These are phyloP conservation scores for Plasmodium adleri DNA, from an alignment of 169 alveolate genomes.

Conservation along the genomic window DNA sequence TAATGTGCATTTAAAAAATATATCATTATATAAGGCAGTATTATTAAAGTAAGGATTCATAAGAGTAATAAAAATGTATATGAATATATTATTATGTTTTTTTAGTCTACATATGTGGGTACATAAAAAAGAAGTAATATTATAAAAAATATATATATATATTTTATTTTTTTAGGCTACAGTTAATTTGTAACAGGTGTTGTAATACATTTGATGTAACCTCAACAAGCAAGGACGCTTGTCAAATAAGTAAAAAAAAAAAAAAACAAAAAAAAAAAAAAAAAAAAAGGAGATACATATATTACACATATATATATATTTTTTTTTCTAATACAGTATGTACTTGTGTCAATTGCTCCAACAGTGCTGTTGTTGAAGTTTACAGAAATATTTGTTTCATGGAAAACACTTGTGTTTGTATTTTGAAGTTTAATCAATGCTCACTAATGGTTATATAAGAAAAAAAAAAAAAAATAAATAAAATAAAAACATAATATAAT, in stretches of 20 bases:
- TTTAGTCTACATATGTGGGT: background rate
- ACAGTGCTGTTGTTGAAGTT: constrained; percentile 41
- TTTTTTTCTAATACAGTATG: constrained; percentile 20
- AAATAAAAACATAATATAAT: background rate
- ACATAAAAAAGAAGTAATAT: background rate
- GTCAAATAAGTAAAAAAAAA: constrained; percentile 44
- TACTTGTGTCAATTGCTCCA: constrained; percentile 47
- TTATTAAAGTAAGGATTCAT: constrained; percentile 29
- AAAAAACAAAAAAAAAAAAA: too few species aligned
- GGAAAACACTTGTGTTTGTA: constrained; percentile 58
- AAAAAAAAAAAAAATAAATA: constrained; percentile 2
- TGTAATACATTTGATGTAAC: constrained; percentile 68
- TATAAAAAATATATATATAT: background rate
- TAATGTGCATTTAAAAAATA: constrained; percentile 48
- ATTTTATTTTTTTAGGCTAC: constrained; percentile 31
- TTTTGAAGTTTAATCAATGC: constrained; percentile 67
- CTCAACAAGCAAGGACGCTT: constrained; percentile 44
- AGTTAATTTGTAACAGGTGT: constrained; percentile 58
- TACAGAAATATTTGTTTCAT: constrained; percentile 64
- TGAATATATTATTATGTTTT: background rate
- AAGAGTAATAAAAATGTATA: background rate
- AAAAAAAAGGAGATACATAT: background rate
- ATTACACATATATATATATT: background rate
- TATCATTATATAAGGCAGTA: constrained; percentile 58
- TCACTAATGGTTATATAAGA: constrained; percentile 57